Percentiles rank a stretch among this genome's conserved stretches.
These are phyloP conservation scores for Boletus eberwhitei DNA, from an alignment of 768 basidiomycete genomes.

Conservation along the genomic window DNA sequence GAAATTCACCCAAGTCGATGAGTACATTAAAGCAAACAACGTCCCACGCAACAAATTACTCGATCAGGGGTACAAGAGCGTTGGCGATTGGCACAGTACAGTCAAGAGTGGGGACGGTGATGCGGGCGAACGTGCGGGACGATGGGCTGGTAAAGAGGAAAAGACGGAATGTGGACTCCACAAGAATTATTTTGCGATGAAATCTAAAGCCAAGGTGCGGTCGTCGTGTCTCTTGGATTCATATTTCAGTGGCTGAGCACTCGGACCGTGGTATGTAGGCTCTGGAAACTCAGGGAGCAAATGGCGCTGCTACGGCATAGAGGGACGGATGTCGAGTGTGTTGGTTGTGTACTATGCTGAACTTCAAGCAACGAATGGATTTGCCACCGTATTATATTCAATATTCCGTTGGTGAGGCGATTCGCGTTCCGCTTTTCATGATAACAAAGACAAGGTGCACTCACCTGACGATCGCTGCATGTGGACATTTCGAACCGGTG, in stretches of 20 bases:
- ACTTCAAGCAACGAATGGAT: not conserved
- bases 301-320: not conserved
- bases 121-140: constrained; percentile 75
- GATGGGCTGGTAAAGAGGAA: constrained; percentile 80
- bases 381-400: not conserved
- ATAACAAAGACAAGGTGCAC: not conserved
- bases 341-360: too few relatives aligned
- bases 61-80: constrained; percentile 87
- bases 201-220: constrained; percentile 45
- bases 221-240: not conserved
- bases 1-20: constrained; percentile 81
- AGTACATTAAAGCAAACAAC: constrained; percentile 74
- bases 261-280: too few relatives aligned
- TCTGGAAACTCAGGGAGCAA: not conserved
- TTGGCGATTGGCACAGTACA: constrained; percentile 99
- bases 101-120: constrained; percentile 63
- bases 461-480: not conserved
- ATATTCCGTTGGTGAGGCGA: not conserved
- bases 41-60: constrained; percentile 89
- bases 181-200: constrained; percentile 83
- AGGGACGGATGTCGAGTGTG: not conserved
- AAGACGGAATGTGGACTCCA: constrained; percentile 98
- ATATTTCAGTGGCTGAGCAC: not conserved
- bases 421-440: not conserved
- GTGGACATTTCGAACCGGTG: not conserved